Percentiles rank a stretch among this genome's conserved stretches.
These are phyloP conservation scores for Scopulariopsis brevicaulis DNA, from an alignment of 2,329 filamentous ascomycete species.

Conservation along the genomic window DNA sequence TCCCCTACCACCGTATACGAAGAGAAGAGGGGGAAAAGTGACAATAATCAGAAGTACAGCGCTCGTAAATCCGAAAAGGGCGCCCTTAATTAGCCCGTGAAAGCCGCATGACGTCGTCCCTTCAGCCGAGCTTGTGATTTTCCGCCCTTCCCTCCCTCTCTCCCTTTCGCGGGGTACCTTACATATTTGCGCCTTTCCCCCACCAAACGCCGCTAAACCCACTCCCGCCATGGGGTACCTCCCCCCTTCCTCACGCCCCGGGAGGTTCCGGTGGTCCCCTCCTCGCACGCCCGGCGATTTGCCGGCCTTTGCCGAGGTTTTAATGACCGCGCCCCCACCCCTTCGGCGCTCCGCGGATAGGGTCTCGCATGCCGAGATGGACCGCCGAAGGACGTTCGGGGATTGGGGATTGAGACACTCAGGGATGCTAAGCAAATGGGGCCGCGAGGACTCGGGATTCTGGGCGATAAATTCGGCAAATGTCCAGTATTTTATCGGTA, in stretches of 20 bases:
- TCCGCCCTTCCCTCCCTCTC: not conserved
- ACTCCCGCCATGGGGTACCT: too few relatives aligned
- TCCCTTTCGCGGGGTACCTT: not conserved
- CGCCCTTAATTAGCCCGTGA: not conserved
- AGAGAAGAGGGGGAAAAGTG: not conserved
- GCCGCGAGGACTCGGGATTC: too few relatives aligned
- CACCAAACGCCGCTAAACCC: not conserved
- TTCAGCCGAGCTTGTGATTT: not conserved
- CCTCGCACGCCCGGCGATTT: not conserved
- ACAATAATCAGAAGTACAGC: not conserved
- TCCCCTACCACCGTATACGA: not conserved
- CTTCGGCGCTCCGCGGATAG: not conserved
- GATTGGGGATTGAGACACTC: not conserved
- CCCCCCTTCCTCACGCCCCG: not conserved
- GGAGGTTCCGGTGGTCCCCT: not conserved
- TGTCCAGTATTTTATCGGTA: too few relatives aligned
- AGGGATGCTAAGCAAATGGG: not conserved
- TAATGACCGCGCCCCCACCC: not conserved
- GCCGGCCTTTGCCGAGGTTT: not conserved
- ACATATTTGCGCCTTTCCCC: not conserved
- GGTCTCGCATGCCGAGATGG: not conserved
- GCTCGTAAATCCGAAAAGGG: not conserved
- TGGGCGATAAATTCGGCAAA: too few relatives aligned
- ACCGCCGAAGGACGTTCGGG: not conserved
- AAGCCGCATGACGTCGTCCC: not conserved